Evolutionary conservation across 202 grass and related monocot genomes (phyloP).

Genomic region (Hordeum pubiflorum): DNA sequence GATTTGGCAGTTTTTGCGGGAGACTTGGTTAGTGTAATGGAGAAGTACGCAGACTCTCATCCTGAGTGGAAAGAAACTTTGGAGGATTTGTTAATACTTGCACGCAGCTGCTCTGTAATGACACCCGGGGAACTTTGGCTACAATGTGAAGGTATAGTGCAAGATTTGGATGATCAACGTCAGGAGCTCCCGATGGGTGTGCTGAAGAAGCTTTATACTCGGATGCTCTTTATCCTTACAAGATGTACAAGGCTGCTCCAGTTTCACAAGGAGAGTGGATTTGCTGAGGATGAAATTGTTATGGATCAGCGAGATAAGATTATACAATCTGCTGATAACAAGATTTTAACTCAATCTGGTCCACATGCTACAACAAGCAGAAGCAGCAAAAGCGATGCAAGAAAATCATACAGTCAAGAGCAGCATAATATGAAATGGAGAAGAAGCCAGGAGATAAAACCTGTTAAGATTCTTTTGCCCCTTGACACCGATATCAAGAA

Average conservation of each 20-base stretch:
- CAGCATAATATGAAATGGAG: constrained; percentile 96
- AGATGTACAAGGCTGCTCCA: constrained; percentile 97
- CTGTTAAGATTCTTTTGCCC: constrained; percentile 48
- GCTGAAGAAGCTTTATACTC: constrained; percentile 91
- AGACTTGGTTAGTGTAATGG: constrained; percentile 92
- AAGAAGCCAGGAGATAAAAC: constrained; percentile 92
- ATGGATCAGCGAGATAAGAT: constrained; percentile 73
- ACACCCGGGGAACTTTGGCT: constrained; percentile 91
- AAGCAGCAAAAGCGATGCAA: constrained; percentile 46
- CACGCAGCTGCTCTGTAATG: constrained; percentile 94
- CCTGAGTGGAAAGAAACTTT: constrained; percentile 98
- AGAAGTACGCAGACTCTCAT: constrained; percentile 83
- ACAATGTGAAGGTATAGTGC: constrained; percentile 98
- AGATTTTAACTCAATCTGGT: constrained; percentile 35
- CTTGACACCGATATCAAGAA: constrained; percentile 57
- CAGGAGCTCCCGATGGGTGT: constrained; percentile 87
- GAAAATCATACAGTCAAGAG: constrained; percentile 97
- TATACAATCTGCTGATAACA: constrained; percentile 74
- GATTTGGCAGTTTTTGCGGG: constrained; percentile 95
- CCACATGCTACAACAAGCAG: constrained; percentile 31
- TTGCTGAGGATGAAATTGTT: constrained; percentile 82
- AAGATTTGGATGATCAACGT: constrained; percentile 94
- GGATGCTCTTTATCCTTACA: constrained; percentile 97
- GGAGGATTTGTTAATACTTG: constrained; percentile 95
- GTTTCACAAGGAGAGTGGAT: constrained; percentile 90